Evolutionary conservation across 495 filamentous ascomycete genomes (phyloP), one percentile per base, ranked within the genome.

Genomic region (Neurospora sp.): DNA sequence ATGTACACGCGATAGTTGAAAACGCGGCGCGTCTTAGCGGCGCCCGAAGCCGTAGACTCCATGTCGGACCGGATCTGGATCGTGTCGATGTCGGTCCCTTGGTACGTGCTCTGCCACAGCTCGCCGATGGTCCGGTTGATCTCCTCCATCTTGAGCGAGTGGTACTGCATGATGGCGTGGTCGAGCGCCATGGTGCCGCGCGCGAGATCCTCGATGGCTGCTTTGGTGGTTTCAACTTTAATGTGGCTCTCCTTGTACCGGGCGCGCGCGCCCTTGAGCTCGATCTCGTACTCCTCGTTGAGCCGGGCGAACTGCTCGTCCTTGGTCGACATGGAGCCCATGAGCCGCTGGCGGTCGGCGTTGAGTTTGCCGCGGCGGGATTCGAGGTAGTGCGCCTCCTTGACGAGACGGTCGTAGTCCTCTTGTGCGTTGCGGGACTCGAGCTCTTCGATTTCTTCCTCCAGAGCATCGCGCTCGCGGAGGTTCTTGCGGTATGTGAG

Each of bases 1-100:
- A 99, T 99, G 83, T 92, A 93, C 0, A 99, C 96, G 71, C 96
- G 92, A 83, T 99, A 99, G 81, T 99, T 98, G 86, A 98, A 99
- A 40, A 86, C 92, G 70, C 92, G 89, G 76, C 93, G 96, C 71
- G 89, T 91, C 70, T 88, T 90, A 35, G 61, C 59, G 12, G 70
- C 42, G 20, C 69, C 72, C 6, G 77, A 69, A 16, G 65, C 74
- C 27, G 85, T 85, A 61, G 86, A 86, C 79, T 96, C 94, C 75
- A 90, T 91, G 82, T 97, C 94, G 53, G 94, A 96, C 48, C 92
- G 89, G 80, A 98, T 98, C 75, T 97, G 86, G 80, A 99, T 97
- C 10, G 93, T 94, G 82, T 99, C 96, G 73, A 99, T 93, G 79
- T 99, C 96, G 4, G 95, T 98, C 74, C 96, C 96, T 78, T 97